Base-by-base conservation (phyloP, 805 yeast species). In the Osmozyma mogii region DNA sequence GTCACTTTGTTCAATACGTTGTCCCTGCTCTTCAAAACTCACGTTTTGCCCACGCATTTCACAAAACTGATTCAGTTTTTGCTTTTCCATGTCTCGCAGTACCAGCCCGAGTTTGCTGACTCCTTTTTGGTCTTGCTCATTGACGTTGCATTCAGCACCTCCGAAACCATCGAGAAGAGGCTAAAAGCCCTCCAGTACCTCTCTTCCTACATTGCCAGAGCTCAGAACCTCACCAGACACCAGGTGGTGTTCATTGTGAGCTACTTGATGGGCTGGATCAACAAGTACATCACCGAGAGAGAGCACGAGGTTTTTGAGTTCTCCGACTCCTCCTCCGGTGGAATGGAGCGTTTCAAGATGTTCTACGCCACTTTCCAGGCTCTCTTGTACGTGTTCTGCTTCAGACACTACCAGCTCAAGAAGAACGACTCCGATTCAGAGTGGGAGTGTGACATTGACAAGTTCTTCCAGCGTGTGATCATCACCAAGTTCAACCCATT, bases 331-430 rank as follows among this genome's bases (percentile, higher is more conserved):
- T 24, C 30, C 22, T 58, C 69, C 17, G 72, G 73, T 9, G 87
- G 88, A n/a, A 84, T 88, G 95, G 94, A 85, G 42, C 68, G 94
- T 36, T 88, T 88, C 59, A 81, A 82, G 48, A 68, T 85, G 55
- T 83, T 92, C 39, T 89, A 89, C 52, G 84, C 95, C 6, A 83
- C 89, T 3, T 80, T 87, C 47, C 98, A 89, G 57, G 85, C 95
- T 0, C 61, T 92, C 33, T 65, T 89, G 37, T 89, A 89, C 56
- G 84, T 92, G 12, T 87, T 92, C 52, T 89, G 97, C 50, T 89
- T 89, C 56, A 70, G 96, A 40, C 82, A 83, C 54, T 55, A 70
- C 22, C 53, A 71, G 21, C 68, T 89, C 40, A 68, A 70, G 40
- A 59, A 54, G 24, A 50, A 6, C 11, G 44, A 9, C 49, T 10